Evolutionary conservation across 2,329 filamentous ascomycete genomes (phyloP).

Genomic region (Ustilaginoidea virens): DNA sequence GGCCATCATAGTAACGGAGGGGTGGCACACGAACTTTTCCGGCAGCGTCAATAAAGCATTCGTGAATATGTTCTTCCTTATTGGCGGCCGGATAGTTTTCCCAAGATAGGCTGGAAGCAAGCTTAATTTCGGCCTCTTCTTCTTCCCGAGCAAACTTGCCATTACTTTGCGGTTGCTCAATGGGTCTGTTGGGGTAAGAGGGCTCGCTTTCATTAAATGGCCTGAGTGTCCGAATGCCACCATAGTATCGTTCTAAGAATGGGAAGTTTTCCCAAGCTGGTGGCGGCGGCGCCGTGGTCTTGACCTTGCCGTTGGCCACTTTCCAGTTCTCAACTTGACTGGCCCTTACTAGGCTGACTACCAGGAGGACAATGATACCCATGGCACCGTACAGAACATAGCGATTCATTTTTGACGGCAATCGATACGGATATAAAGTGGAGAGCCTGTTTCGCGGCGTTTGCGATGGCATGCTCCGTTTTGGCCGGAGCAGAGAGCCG

Average conservation of each 20-base stretch:
- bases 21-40: conserved; percentile 51
- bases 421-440: conserved; percentile 34
- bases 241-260: conserved; percentile 80
- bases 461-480: conserved; percentile 5
- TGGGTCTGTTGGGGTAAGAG: conserved; percentile 64
- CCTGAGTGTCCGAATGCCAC: conserved; percentile 62
- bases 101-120: conserved; percentile 16
- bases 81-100: conserved; percentile 17
- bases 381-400: conserved; percentile 64
- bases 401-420: conserved; percentile 59
- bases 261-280: conserved; percentile 72
- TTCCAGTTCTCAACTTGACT: conserved; percentile 54
- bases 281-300: conserved; percentile 39
- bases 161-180: conserved; percentile 6
- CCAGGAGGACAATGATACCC: conserved; percentile 57
- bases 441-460: conserved; percentile 9
- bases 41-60: conserved; percentile 65
- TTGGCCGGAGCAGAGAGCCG: conserved; percentile 29
- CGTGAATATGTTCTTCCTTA: conserved; percentile 39
- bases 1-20: conserved; percentile 59
- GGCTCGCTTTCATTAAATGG: conserved; percentile 50
- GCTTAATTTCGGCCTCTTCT: conserved; percentile 5
- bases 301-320: conserved; percentile 35
- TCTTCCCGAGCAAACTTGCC: conserved; percentile 8
- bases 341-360: conserved; percentile 57